These are phyloP conservation scores for Ramaria rubella DNA, from an alignment of 768 basidiomycete genomes.

Conservation along the genomic window DNA sequence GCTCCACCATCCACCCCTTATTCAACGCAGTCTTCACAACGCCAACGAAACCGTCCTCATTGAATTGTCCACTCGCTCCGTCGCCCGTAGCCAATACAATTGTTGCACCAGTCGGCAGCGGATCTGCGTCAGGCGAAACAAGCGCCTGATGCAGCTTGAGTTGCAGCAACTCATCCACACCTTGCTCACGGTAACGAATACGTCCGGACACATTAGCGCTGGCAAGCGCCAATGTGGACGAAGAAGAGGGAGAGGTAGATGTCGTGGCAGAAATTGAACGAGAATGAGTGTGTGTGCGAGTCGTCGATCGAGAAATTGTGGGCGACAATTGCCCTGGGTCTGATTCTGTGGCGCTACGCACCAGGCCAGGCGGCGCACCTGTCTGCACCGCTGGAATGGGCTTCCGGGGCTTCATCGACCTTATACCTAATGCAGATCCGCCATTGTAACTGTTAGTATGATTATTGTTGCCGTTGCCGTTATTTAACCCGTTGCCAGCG, in stretches of 20 bases:
- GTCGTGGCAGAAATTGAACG: background rate
- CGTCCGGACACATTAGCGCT: conserved; percentile 22
- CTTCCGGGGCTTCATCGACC: background rate
- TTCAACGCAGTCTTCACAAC: conserved; percentile 80
- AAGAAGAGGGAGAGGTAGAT: conserved; percentile 1
- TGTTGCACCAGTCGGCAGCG: conserved; percentile 52
- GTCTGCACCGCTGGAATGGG: conserved; percentile 1
- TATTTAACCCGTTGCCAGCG: background rate
- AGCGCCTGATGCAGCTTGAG: conserved; percentile 87
- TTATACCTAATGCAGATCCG: background rate
- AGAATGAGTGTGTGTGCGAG: background rate
- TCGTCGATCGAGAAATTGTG: conserved; percentile 23
- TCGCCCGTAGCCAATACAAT: conserved; percentile 94
- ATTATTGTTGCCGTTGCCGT: conserved; percentile 8
- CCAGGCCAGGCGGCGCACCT: background rate
- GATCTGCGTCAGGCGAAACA: conserved; percentile 56
- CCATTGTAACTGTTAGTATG: background rate
- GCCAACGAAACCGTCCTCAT: conserved; percentile 87
- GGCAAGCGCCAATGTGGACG: conserved; percentile 9
- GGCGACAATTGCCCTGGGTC: conserved; percentile 18
- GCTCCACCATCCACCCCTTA: conserved; percentile 90
- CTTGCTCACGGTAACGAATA: conserved; percentile 78
- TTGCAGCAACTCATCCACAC: conserved; percentile 91
- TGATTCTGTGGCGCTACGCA: conserved; percentile 26
- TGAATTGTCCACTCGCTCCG: conserved; percentile 88